Evolutionary conservation across 1,284 basidiomycete genomes (phyloP).

Genomic region (Naganishia sp.): DNA sequence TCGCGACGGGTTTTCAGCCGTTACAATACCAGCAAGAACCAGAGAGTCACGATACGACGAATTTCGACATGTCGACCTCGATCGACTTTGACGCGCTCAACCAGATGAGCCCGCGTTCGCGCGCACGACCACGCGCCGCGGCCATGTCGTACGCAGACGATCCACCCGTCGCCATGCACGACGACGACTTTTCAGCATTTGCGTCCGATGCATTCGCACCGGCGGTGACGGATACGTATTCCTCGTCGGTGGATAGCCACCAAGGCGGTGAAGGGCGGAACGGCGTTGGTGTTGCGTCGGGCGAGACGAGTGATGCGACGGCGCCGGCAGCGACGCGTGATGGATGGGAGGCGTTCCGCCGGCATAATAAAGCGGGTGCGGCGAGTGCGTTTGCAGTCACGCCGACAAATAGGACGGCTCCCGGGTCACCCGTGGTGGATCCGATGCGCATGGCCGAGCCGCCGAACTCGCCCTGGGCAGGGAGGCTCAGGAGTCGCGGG

Average conservation of each 20-base stretch:
- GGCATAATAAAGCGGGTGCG: constrained; percentile 4
- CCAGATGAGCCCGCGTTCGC: constrained; percentile 8
- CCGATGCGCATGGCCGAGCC: background rate
- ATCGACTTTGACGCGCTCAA: background rate
- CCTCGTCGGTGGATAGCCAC: constrained; percentile 11
- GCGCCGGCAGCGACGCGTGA: background rate
- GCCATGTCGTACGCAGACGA: background rate
- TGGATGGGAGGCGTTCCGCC: constrained; percentile 22
- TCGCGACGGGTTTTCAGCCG: constrained; percentile 8
- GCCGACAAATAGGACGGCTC: constrained; percentile 22
- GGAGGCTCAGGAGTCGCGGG: constrained; percentile 7
- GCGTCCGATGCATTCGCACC: constrained; percentile 33
- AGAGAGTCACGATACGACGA: constrained; percentile 3
- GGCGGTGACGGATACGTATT: constrained; percentile 8
- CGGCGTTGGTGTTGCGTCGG: background rate
- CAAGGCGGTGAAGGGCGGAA: background rate
- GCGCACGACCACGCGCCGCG: constrained; percentile 2
- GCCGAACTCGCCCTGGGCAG: constrained; percentile 8
- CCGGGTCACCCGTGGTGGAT: constrained; percentile 5
- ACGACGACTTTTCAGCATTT: constrained; percentile 29
- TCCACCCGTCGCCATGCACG: background rate
- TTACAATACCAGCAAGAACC: constrained; percentile 8
- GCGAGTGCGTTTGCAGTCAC: constrained; percentile 19
- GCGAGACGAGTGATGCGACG: background rate
- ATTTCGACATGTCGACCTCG: constrained; percentile 20